These are phyloP conservation scores for Pisolithus thermaeus DNA, from an alignment of 1,284 basidiomycete species.

Conservation along the genomic window DNA sequence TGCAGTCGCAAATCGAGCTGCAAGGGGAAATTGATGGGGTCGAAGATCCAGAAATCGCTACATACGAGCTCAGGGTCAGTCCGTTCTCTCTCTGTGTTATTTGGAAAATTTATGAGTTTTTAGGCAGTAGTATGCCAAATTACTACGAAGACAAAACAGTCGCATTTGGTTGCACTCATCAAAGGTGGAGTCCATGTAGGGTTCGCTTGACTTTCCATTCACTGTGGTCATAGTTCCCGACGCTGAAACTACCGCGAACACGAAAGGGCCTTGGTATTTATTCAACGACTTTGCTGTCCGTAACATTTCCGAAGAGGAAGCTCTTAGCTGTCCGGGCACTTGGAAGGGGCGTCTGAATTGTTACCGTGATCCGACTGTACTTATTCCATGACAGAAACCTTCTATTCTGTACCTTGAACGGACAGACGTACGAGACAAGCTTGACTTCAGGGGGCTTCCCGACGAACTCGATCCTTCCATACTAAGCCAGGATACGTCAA, in stretches of 20 bases:
- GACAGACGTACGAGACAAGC: constrained; percentile 47
- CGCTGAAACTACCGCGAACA: constrained; percentile 40
- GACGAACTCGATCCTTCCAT: constrained; percentile 69
- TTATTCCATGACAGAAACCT: constrained; percentile 56
- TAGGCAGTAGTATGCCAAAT: constrained; percentile 84
- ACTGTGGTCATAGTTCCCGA: constrained; percentile 50
- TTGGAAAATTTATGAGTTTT: background rate
- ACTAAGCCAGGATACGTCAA: constrained; percentile 81
- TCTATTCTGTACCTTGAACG: constrained; percentile 87
- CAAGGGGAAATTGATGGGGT: constrained; percentile 54
- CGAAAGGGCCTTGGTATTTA: constrained; percentile 75
- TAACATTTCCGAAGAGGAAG: constrained; percentile 81
- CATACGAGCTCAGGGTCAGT: constrained; percentile 72
- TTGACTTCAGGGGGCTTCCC: constrained; percentile 68
- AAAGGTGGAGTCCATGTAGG: constrained; percentile 45
- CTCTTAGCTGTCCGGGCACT: constrained; percentile 76
- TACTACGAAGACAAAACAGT: constrained; percentile 66
- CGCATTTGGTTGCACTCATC: constrained; percentile 88
- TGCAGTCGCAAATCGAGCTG: constrained; percentile 49
- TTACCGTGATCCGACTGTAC: background rate
- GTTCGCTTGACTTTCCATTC: background rate
- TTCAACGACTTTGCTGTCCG: constrained; percentile 97
- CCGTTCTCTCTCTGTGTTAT: background rate
- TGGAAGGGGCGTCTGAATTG: constrained; percentile 71
- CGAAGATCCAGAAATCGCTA: constrained; percentile 50